Evolutionary conservation across 805 yeast genomes (phyloP), one percentile per base, ranked within the genome.

Genomic region (Ogataea philodendri): DNA sequence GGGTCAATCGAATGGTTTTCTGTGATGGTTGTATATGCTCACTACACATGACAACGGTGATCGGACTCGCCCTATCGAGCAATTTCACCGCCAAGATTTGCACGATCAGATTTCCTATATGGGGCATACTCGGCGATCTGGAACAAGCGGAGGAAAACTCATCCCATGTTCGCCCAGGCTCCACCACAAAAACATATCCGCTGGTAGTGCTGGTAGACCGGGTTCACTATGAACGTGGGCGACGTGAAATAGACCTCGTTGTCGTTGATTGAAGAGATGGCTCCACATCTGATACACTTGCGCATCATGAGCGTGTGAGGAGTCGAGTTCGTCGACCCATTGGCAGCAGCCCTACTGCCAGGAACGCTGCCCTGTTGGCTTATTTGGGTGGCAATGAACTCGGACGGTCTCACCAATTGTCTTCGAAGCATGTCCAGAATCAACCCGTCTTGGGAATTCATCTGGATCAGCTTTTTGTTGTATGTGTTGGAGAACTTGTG

Each of bases 161-260:
- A 6, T 36, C 27, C 55, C 20, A 67, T 27, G 42, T 70, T 71
- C 2, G 76, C 77, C 90, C 90, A 83, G 4, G 78, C 70, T 23
- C 85, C 83, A 0, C 93, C 93, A 57, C 95, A 84, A 22, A 84
- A 63, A 59, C 95, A 84, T 16, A 76, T 76, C 42, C 88, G 65
- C 47, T 81, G 88, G 54, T 69, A 48, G 50, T 60, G 51, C 15
- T 51, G 52, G 26, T 48, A 55, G 7, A 62, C 51, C 17, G 64
- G 60, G 19, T 63, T 51, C 5, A 55, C 42, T 0, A 55, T 46
- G 29, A 52, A 52, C 1, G 53, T 45, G 15, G 54, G 48, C 47
- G 67, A 34, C 20, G 36, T 39, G 31, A 46, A 52, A 7, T 50
- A 44, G 2, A 53, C 44, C n/a, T 40, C 44, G 20, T 29, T 37